Conservation (phyloP, 2,329 filamentous ascomycete species). For the Ophiostoma sp. region DNA sequence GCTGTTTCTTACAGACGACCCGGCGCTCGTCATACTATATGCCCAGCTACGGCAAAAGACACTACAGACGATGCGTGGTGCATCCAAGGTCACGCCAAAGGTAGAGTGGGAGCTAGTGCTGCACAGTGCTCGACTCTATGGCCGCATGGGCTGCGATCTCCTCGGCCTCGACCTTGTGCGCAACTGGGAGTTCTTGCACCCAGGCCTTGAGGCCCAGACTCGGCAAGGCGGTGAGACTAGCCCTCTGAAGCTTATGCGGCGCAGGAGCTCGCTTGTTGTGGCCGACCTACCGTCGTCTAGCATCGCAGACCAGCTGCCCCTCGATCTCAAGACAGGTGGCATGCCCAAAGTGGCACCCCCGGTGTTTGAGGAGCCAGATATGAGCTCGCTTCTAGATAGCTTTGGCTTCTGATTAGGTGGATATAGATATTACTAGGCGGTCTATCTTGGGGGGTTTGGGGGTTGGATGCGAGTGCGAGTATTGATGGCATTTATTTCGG, state of each 20-base stretch:
- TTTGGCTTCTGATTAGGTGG: constrained; percentile 68
- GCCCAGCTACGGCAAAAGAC: constrained; percentile 76
- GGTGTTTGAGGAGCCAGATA: constrained; percentile 88
- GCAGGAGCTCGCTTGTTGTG: constrained; percentile 73
- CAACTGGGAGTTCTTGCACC: constrained; percentile 74
- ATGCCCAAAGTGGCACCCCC: constrained; percentile 58
- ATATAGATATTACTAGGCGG: neutral
- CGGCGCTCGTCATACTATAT: constrained; percentile 81
- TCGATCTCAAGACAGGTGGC: constrained; percentile 41
- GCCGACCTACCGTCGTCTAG: constrained; percentile 59
- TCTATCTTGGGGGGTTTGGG: neutral
- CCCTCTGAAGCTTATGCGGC: constrained; percentile 61
- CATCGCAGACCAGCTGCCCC: constrained; percentile 32
- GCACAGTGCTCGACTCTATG: constrained; percentile 77
- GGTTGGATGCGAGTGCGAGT: neutral
- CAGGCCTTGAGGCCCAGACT: constrained; percentile 33
- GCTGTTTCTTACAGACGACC: constrained; percentile 83
- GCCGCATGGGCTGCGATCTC: constrained; percentile 88
- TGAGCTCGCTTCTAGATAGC: constrained; percentile 79
- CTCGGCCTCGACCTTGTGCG: constrained; percentile 79
- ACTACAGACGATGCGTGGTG: constrained; percentile 77
- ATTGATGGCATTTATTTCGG: neutral
- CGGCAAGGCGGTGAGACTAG: constrained; percentile 33
- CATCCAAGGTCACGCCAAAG: constrained; percentile 69
- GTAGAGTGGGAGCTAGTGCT: constrained; percentile 87